phyloP scores from a whole-genome alignment of 2,329 filamentous ascomycete species.

The Triangularia verruculosa region DNA sequence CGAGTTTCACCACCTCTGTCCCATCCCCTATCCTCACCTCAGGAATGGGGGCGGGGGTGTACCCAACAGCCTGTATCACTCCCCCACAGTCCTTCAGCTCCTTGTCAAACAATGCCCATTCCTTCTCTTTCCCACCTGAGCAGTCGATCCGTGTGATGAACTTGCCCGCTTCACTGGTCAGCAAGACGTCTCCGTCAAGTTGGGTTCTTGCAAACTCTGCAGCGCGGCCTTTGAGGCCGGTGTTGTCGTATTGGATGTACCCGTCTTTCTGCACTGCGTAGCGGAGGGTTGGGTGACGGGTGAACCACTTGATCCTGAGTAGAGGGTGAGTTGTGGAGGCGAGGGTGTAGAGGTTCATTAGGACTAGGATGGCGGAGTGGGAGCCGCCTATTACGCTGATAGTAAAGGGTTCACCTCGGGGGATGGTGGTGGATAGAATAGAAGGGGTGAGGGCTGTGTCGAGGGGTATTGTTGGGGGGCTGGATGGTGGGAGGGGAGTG shows the following conservation, averaged over 20 bases:
- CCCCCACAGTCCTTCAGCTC: conserved; percentile 10
- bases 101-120: neutral
- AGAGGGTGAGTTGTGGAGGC: conserved; percentile 8
- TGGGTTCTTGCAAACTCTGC: conserved; percentile 19
- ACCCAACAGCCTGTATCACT: conserved; percentile 22
- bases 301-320: conserved; percentile 20
- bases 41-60: conserved; percentile 7
- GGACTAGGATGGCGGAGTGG: conserved; percentile 22
- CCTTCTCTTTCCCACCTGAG: neutral
- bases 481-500: neutral
- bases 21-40: neutral
- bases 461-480: neutral
- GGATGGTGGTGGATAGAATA: conserved; percentile 4
- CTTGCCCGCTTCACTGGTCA: conserved; percentile 1
- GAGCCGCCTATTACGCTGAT: conserved; percentile 23
- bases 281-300: conserved; percentile 10
- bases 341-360: conserved; percentile 20
- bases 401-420: neutral
- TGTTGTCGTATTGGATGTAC: conserved; percentile 18
- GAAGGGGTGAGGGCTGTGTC: conserved; percentile 17
- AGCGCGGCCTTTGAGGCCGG: conserved; percentile 19
- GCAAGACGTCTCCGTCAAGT: conserved; percentile 20
- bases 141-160: conserved; percentile 16
- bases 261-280: conserved; percentile 17
- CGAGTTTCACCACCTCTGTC: conserved; percentile 5